Evolutionary conservation across 495 filamentous ascomycete species (phyloP).

Genomic region (Corynascus novoguineensis): DNA sequence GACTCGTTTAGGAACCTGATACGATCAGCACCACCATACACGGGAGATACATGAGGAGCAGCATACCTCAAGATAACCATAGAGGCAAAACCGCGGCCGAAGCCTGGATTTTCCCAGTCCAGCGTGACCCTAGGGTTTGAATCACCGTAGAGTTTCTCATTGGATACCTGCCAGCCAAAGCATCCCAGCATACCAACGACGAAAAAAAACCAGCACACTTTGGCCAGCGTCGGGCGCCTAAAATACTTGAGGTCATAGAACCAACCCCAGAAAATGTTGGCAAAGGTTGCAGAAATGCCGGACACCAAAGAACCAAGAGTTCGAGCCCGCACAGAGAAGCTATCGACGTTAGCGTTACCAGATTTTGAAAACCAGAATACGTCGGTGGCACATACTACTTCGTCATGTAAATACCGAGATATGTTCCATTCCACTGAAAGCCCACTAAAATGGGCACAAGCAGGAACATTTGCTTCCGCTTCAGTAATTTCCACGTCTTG

Average conservation of each 20-base stretch:
- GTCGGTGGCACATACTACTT: conserved; percentile 34
- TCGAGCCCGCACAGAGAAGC: conserved; percentile 50
- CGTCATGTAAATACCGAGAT: conserved; percentile 54
- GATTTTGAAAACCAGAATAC: too few species aligned
- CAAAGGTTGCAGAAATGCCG: conserved; percentile 43
- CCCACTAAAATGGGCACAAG: conserved; percentile 53
- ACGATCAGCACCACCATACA: not conserved
- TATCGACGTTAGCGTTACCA: not conserved
- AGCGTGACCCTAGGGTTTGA: conserved; percentile 27
- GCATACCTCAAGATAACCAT: conserved; percentile 31
- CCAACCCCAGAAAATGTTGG: conserved; percentile 46
- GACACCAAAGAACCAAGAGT: conserved; percentile 47
- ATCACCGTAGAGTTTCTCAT: conserved; percentile 35
- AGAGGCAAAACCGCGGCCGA: conserved; percentile 37
- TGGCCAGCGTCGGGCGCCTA: conserved; percentile 31
- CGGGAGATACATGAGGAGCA: not conserved
- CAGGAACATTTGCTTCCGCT: conserved; percentile 45
- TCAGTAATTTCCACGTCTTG: conserved; percentile 44
- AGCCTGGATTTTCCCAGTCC: conserved; percentile 38
- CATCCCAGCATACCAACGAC: conserved; percentile 29
- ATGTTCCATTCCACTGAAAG: conserved; percentile 51
- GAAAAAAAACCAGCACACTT: conserved; percentile 32
- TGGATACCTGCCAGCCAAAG: conserved; percentile 38
- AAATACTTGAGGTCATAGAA: conserved; percentile 41
- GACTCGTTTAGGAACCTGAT: conserved; percentile 38